These are phyloP conservation scores for Hyaloperonospora brassicae DNA, from an alignment of 352 stramenopile species.

Conservation along the genomic window DNA sequence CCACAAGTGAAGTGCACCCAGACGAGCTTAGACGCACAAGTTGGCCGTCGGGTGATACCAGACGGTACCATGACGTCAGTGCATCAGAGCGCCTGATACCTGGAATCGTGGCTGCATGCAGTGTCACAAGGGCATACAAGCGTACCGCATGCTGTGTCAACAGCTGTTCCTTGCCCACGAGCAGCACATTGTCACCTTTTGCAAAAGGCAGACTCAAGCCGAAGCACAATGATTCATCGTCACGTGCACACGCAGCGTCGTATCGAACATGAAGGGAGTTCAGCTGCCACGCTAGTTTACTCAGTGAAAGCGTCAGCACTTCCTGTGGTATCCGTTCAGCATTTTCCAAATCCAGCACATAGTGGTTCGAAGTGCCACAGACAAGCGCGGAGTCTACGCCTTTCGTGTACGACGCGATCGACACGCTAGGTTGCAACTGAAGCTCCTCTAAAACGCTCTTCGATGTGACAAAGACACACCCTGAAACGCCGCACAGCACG, in stretches of 20 bases:
- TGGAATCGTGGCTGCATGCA: constrained; percentile 18
- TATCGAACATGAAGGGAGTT: constrained; percentile 24
- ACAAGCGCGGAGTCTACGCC: constrained; percentile 20
- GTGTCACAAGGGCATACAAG: constrained; percentile 15
- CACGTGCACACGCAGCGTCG: constrained; percentile 17
- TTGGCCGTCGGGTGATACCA: constrained; percentile 22
- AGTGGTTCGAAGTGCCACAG: constrained; percentile 21
- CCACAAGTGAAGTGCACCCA: constrained; percentile 24
- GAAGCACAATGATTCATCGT: constrained; percentile 19
- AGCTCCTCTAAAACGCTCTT: constrained; percentile 18
- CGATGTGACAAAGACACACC: constrained; percentile 24
- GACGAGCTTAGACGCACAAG: constrained; percentile 18
- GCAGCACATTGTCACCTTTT: constrained; percentile 14
- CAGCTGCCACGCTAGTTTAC: constrained; percentile 34
- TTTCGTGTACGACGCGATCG: constrained; percentile 15
- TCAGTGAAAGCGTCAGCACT: constrained; percentile 32
- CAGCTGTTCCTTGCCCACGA: constrained; percentile 29
- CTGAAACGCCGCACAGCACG: constrained; percentile 14
- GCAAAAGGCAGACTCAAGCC: constrained; percentile 32
- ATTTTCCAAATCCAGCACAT: constrained; percentile 4
- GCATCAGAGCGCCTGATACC: constrained; percentile 11
- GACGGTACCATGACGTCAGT: constrained; percentile 25
- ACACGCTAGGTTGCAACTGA: constrained; percentile 14
- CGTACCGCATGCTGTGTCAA: constrained; percentile 10
- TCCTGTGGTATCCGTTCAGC: constrained; percentile 17